These are phyloP conservation scores for Dendrothele bispora DNA, from an alignment of 768 basidiomycete species.

Conservation along the genomic window DNA sequence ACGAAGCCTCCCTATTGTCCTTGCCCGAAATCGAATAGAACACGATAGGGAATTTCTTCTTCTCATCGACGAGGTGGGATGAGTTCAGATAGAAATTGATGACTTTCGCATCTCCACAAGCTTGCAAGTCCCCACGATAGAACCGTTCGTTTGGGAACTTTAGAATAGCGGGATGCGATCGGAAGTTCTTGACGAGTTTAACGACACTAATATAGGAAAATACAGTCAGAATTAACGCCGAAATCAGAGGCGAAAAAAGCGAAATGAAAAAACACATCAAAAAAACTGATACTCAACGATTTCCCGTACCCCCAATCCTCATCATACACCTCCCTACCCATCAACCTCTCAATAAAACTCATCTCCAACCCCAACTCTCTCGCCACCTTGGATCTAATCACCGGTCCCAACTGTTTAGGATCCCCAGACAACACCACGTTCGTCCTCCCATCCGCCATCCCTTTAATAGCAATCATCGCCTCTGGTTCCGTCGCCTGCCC, in stretches of 20 bases:
- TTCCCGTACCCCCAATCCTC: conserved; percentile 20
- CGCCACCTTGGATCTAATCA: conserved; percentile 39
- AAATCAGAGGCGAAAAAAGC: background rate
- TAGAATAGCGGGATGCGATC: conserved; percentile 56
- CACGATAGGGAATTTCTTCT: conserved; percentile 53
- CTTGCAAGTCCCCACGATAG: conserved; percentile 50
- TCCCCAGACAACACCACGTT: conserved; percentile 44
- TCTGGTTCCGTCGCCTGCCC: conserved; percentile 75
- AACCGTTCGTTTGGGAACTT: conserved; percentile 58
- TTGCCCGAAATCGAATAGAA: conserved; percentile 57
- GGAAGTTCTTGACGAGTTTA: conserved; percentile 60
- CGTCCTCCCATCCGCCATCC: conserved; percentile 31
- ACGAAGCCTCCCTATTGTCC: conserved; percentile 53
- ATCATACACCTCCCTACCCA: conserved; percentile 23
- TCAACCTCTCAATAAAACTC: conserved; percentile 41
- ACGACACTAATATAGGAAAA: conserved; percentile 47
- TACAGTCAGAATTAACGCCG: background rate
- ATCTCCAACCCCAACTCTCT: conserved; percentile 34
- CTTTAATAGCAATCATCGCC: conserved; percentile 48
- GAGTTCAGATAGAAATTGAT: conserved; percentile 37
- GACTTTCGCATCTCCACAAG: conserved; percentile 45
- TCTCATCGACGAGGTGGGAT: conserved; percentile 36
- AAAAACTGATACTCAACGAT: conserved; percentile 11
- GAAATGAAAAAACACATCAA: background rate
- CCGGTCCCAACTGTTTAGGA: conserved; percentile 47